These are phyloP conservation scores for Thielaviopsis euricoi DNA, from an alignment of 2,329 filamentous ascomycete genomes.

Conservation along the genomic window DNA sequence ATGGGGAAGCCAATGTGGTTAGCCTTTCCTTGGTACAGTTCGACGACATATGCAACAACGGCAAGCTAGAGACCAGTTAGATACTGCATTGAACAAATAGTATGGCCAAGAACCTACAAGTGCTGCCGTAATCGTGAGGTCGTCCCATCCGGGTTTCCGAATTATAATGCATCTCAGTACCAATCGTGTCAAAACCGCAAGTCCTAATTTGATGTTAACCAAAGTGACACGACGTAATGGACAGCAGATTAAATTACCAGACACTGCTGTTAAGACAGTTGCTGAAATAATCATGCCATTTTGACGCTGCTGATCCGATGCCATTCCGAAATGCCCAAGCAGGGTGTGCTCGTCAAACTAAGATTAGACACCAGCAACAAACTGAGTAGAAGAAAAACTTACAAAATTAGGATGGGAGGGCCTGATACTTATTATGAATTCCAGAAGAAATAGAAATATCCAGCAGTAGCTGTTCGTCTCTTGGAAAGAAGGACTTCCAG, in stretches of 20 bases:
- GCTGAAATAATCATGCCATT: constrained; percentile 13
- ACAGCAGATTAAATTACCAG: constrained; percentile 8
- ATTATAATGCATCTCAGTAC: constrained; percentile 13
- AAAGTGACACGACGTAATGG: not conserved
- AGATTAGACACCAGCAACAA: not conserved
- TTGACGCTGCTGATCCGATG: constrained; percentile 14
- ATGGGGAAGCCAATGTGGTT: constrained; percentile 15
- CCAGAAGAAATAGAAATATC: not conserved
- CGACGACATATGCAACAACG: constrained; percentile 13
- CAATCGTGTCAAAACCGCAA: constrained; percentile 12
- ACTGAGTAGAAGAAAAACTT: not conserved
- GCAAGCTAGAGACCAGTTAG: not conserved
- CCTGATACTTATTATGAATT: not conserved
- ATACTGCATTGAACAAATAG: not conserved
- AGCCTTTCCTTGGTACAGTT: constrained; percentile 13
- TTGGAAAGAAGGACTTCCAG: not conserved
- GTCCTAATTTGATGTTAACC: constrained; percentile 7
- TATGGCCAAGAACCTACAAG: constrained; percentile 7
- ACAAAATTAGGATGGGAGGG: not conserved
- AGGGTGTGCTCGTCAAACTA: not conserved
- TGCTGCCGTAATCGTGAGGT: constrained; percentile 13
- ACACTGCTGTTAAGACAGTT: constrained; percentile 12
- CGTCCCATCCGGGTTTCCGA: constrained; percentile 14
- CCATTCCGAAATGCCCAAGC: constrained; percentile 8
- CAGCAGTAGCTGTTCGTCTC: too few relatives aligned